Percentiles rank a stretch among this genome's conserved stretches.
Evolutionary conservation across 345 rosid genomes (phyloP).

Genomic region (Gossypium australe): DNA sequence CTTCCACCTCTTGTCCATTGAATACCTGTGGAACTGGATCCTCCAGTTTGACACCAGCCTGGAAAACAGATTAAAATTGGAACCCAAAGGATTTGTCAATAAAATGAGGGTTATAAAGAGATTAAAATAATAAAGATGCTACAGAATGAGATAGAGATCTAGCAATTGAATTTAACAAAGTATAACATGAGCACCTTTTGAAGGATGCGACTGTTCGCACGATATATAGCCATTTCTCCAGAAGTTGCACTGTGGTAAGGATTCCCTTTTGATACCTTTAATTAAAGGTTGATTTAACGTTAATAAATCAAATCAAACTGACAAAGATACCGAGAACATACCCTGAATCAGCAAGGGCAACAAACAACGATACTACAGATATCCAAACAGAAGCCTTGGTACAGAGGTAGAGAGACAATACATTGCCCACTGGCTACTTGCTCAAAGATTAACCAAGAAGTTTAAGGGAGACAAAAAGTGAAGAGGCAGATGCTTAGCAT

Average conservation of each 20-base stretch:
- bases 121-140: background rate
- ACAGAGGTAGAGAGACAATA: background rate
- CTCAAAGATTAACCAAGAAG: background rate
- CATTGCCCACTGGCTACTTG: background rate
- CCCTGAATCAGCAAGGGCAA: background rate
- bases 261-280: conserved; percentile 61
- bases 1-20: conserved; percentile 91
- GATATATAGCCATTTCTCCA: conserved; percentile 67
- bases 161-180: background rate
- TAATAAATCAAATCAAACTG: background rate
- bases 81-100: background rate
- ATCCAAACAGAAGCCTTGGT: background rate
- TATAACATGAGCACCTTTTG: conserved; percentile 34
- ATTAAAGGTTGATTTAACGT: background rate
- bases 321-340: background rate
- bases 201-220: conserved; percentile 53
- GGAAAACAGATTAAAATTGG: conserved; percentile 15
- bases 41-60: conserved; percentile 75
- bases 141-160: background rate
- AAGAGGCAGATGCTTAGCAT: background rate
- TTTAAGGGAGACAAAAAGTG: background rate
- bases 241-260: conserved; percentile 72
- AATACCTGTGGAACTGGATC: conserved; percentile 59
- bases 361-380: background rate
- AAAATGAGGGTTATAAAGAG: background rate